Evolutionary conservation across 805 yeast genomes (phyloP).

Genomic region (Pichia scutulata): DNA sequence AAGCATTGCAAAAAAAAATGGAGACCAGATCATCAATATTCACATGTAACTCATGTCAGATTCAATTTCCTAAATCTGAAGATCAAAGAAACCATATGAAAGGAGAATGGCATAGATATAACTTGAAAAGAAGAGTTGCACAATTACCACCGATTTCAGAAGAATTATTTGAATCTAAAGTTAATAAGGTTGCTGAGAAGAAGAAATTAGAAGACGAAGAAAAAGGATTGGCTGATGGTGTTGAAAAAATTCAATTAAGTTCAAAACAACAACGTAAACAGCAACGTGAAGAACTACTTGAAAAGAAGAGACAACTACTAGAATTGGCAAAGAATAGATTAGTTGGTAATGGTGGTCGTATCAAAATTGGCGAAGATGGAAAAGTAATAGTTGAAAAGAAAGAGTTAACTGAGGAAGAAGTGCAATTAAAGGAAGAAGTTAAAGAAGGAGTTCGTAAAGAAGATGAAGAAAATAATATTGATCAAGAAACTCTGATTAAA

Average conservation of each 20-base stretch:
- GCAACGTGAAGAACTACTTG: slow-evolving; percentile 42
- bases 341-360: slow-evolving; percentile 25
- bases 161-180: slow-evolving; percentile 23
- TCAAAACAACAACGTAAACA: slow-evolving; percentile 41
- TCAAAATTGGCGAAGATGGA: slow-evolving; percentile 22
- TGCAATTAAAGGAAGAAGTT: slow-evolving; percentile 12
- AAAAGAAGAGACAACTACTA: slow-evolving; percentile 40
- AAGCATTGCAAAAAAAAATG: slow-evolving; percentile 1
- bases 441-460: slow-evolving; percentile 14
- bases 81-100: slow-evolving; percentile 91
- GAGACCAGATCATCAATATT: slow-evolving; percentile 11
- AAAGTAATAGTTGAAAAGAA: slow-evolving; percentile 14
- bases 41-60: slow-evolving; percentile 88
- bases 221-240: slow-evolving; percentile 13
- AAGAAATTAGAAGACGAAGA: slow-evolving; percentile 17
- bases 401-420: slow-evolving; percentile 14
- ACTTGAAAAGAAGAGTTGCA: slow-evolving; percentile 89
- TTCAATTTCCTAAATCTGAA: slow-evolving; percentile 72
- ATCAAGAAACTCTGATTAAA: slow-evolving; percentile 36
- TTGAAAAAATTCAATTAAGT: slow-evolving; percentile 2
- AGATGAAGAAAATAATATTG: slow-evolving; percentile 15
- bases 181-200: slow-evolving; percentile 17
- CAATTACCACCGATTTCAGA: slow-evolving; percentile 56
- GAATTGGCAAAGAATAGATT: slow-evolving; percentile 39
- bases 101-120: slow-evolving; percentile 97